Base-by-base conservation (phyloP, 2,329 filamentous ascomycete species). In the Aspergillus calidoustus region DNA sequence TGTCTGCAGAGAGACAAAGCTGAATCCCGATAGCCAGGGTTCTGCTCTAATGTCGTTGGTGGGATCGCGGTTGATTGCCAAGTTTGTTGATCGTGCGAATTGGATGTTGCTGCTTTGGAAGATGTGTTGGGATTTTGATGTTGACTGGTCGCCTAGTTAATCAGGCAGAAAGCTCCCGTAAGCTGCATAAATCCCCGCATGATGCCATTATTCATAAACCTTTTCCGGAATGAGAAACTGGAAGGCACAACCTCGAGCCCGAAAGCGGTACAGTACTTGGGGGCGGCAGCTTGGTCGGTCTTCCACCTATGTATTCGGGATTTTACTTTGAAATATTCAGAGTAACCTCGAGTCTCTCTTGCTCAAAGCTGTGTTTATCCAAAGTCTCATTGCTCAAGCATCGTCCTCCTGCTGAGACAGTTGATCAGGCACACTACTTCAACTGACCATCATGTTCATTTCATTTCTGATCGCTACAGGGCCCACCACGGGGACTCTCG, bases 101-200 rank as follows among this genome's bases (percentile, higher is more conserved):
- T 46, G 43, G 15, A 11, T 31, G 23, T 15, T 30, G 23, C 23
- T 9, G 28, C 11, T 23, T 19, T 19, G 19, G 22, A 17, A 50
- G 15, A 15, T 50, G 48, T 25, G 13, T 48, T 7, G 13, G 30
- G 30, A 30, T 15, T 31, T 25, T 6, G 30, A 31, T n/a, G 25
- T 17, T 50, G 13, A 8, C 9, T 50, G 3, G 48, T 17, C 25
- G 19, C 53, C 53, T 48, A 8, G 31, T 34, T 34, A 34, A 13
- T 47, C 23, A 48, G 53, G 53, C 53, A 38, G 0, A 19, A 50
- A 30, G 25, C 25, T 47, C 34, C 22, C 51, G 15, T 54, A 43
- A 38, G 53, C 43, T 47, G n/a, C 28, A 44, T 22, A 47, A 25
- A 28, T 55, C 43, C 53, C 53, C 53, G 53, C 53, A 55, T 55